phyloP scores from a whole-genome alignment of 2,329 filamentous ascomycete genomes.

The Sarocladiaceae sp. region DNA sequence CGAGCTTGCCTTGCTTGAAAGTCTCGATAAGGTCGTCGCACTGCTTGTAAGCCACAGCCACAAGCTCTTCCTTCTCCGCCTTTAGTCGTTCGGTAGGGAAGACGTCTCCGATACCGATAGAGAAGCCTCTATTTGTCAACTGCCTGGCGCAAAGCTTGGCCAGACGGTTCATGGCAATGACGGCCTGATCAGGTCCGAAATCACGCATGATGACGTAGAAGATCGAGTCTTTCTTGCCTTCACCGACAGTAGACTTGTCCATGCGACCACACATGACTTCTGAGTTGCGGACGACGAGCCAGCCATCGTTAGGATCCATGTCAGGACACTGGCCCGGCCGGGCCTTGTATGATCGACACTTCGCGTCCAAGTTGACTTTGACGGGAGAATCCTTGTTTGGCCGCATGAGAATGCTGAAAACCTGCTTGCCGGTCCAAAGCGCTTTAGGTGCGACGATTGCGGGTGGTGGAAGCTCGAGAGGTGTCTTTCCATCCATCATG shows the following conservation, averaged over 20 bases:
- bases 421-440: slow-evolving; percentile 94
- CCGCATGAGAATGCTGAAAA: slow-evolving; percentile 86
- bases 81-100: slow-evolving; percentile 71
- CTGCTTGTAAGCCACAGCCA: slow-evolving; percentile 69
- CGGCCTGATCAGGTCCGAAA: slow-evolving; percentile 83
- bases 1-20: slow-evolving; percentile 73
- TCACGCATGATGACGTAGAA: slow-evolving; percentile 97
- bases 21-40: slow-evolving; percentile 78
- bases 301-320: slow-evolving; percentile 82
- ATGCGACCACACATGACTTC: slow-evolving; percentile 96
- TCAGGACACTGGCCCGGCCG: slow-evolving; percentile 53
- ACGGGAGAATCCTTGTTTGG: slow-evolving; percentile 81
- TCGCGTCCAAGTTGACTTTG: slow-evolving; percentile 85
- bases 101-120: slow-evolving; percentile 92
- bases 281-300: slow-evolving; percentile 89
- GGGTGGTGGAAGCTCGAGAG: slow-evolving; percentile 80
- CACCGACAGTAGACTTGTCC: slow-evolving; percentile 97
- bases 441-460: slow-evolving; percentile 78
- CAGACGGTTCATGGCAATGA: slow-evolving; percentile 86
- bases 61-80: slow-evolving; percentile 66
- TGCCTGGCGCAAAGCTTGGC: slow-evolving; percentile 85
- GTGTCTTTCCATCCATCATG: slow-evolving; percentile 78
- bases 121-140: slow-evolving; percentile 88
- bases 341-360: slow-evolving; percentile 75
- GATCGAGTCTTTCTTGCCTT: slow-evolving; percentile 94